Evolutionary conservation across 768 basidiomycete species (phyloP), one percentile per base, ranked within the genome.

Genomic region (Trametes cingulata): DNA sequence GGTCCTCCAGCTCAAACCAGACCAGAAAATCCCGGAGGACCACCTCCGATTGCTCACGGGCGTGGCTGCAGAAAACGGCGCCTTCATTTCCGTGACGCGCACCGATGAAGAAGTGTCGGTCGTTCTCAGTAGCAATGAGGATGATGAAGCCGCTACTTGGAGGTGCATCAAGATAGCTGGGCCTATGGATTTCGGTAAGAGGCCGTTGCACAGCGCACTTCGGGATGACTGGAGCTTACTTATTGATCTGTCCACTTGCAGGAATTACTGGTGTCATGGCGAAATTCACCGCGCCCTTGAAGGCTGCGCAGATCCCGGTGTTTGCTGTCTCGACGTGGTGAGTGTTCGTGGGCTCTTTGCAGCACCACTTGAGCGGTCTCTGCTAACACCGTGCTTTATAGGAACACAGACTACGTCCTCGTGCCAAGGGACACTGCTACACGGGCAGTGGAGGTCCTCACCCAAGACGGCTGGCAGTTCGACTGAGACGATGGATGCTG

Each of bases 381-480:
- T n/a, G n/a, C n/a, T n/a, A n/a, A n/a, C n/a, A n/a, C n/a, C n/a
- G n/a, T n/a, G n/a, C n/a, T 22, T 17, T 27, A 20, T 60, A 87
- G 85, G 85, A 85, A 86, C 69, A 88, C 86, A 6, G 86, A 88
- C 67, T 86, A 84, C 67, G 73, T 88, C 12, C 71, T 88, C 24
- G 79, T 88, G 20, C 81, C 82, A 15, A 74, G 71, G 52, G 78
- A 74, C 33, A 76, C 76, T 67, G 65, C 77, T 8, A 64, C 68
- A 24, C 71, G 74, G 20, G 84, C 83, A 6, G 72, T 80, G 4
- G 56, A 70, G 25, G 76, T 74, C 1, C 72, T 87, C 29, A 71
- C 72, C 49, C 61, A 67, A 33, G 82, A 86, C 67, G 84, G 83
- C 1, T 88, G 86, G 85, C 69, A 13, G 2, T 67, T 67, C 58